A percentile compares a stretch with the other conserved stretches of the same genome.
Conservation (phyloP, 495 filamentous ascomycete genomes). For the Aspergillus biplanus region DNA sequence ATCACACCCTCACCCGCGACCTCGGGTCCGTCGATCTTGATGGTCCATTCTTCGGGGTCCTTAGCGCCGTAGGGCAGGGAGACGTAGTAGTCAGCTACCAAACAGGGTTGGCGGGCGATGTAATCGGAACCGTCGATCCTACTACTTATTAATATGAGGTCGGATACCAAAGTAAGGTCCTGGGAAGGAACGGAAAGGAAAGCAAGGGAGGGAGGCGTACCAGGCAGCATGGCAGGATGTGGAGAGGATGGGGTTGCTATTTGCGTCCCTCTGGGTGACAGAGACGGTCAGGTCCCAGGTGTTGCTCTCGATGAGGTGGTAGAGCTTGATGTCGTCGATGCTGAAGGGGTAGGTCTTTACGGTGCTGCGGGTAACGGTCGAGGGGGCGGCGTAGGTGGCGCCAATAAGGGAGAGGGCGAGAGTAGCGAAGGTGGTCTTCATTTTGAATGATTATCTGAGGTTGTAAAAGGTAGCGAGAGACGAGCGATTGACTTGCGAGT, state of each 20-base stretch:
- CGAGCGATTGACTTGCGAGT: no score
- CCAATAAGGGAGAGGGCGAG: conserved; percentile 5
- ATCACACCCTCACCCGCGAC: not conserved
- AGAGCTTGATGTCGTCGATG: conserved; percentile 8
- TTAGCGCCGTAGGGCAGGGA: not conserved
- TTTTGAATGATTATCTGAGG: conserved; percentile 8
- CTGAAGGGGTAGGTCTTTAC: conserved; percentile 7
- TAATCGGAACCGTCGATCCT: conserved; percentile 4
- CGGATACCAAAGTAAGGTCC: no score
- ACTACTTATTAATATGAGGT: not conserved
- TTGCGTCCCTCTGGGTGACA: not conserved
- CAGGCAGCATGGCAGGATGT: conserved; percentile 5
- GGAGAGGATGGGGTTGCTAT: not conserved
- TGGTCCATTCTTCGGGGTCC: not conserved
- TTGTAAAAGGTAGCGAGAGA: not conserved
- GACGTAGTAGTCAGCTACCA: not conserved
- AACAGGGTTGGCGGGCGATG: not conserved
- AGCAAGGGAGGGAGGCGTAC: not conserved
- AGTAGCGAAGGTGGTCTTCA: conserved; percentile 6
- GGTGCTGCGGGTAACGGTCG: no score
- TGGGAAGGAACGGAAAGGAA: not conserved
- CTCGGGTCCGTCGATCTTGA: not conserved
- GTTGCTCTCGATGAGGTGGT: conserved; percentile 4
- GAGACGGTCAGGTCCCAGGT: not conserved
- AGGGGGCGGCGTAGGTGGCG: conserved; percentile 3